A percentile compares a stretch with the other conserved stretches of the same genome.
Evolutionary conservation across 140 eudicot genomes (phyloP).

Genomic region (Flaveria floridana): DNA sequence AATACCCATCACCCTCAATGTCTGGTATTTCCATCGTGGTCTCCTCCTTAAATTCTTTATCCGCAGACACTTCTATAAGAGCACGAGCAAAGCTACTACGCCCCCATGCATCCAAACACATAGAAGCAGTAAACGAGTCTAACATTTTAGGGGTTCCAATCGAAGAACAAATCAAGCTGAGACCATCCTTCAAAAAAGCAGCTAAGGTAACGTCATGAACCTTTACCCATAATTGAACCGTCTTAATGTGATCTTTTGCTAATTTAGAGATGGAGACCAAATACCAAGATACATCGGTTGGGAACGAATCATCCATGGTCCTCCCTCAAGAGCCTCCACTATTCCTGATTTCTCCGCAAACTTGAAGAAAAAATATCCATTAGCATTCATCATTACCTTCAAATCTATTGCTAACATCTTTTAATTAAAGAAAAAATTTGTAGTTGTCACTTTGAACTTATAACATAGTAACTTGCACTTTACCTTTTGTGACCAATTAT

Average conservation of each 20-base stretch:
- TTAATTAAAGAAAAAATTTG: no score
- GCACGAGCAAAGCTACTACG: background rate
- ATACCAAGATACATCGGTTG: no score
- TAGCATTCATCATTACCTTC: background rate
- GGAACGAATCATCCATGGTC: no score
- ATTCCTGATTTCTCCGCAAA: no score
- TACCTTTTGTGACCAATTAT: no score
- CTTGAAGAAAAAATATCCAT: no score
- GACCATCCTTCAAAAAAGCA: background rate
- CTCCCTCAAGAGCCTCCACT: no score
- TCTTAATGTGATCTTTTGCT: background rate
- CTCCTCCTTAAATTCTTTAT: background rate
- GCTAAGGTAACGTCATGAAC: background rate
- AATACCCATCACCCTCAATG: background rate
- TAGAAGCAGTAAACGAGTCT: background rate
- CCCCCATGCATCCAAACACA: no score
- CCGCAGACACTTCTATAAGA: background rate
- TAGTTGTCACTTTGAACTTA: no score
- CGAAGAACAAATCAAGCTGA: background rate
- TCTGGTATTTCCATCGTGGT: background rate
- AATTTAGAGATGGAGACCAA: no score
- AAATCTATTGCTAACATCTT: no score
- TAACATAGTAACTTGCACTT: no score
- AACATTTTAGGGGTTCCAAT: background rate
- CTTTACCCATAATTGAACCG: background rate